phyloP scores from a whole-genome alignment of 176 grass and related monocot species.

The Avena insularis region DNA sequence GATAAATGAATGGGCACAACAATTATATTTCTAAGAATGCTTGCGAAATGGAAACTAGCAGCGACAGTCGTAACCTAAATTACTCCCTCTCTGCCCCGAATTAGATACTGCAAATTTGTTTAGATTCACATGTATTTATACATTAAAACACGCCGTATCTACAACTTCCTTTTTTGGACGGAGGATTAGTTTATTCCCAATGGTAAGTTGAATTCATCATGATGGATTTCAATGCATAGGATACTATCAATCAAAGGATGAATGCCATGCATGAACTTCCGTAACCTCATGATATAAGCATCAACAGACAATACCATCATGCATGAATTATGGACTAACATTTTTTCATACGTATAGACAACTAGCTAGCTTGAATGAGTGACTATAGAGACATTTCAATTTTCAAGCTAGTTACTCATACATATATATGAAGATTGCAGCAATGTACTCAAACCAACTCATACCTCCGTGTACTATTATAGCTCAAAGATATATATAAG shows the following conservation, averaged over 20 bases:
- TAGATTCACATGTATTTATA: too few relatives aligned
- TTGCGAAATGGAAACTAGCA: not conserved
- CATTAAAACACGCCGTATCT: too few relatives aligned
- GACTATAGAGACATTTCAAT: not conserved
- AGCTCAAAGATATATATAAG: conserved; percentile 27
- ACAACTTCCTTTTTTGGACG: too few relatives aligned
- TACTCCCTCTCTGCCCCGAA: too few relatives aligned
- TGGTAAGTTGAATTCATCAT: conserved; percentile 31
- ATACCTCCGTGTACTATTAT: conserved; percentile 9
- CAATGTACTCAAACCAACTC: not conserved
- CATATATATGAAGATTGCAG: not conserved
- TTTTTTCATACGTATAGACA: not conserved
- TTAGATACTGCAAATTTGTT: too few relatives aligned
- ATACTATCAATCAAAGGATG: not conserved
- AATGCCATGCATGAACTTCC: too few relatives aligned
- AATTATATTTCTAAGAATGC: not conserved
- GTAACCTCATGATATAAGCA: not conserved
- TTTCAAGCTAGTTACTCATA: not conserved
- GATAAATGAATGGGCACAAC: not conserved
- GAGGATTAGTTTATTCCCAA: not conserved
- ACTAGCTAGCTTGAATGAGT: not conserved
- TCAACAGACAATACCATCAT: not conserved
- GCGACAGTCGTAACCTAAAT: not conserved
- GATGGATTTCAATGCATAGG: not conserved
- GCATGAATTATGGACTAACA: conserved; percentile 3